These are phyloP conservation scores for Fusarium albosuccineum DNA, from an alignment of 2,329 filamentous ascomycete genomes.

Conservation along the genomic window DNA sequence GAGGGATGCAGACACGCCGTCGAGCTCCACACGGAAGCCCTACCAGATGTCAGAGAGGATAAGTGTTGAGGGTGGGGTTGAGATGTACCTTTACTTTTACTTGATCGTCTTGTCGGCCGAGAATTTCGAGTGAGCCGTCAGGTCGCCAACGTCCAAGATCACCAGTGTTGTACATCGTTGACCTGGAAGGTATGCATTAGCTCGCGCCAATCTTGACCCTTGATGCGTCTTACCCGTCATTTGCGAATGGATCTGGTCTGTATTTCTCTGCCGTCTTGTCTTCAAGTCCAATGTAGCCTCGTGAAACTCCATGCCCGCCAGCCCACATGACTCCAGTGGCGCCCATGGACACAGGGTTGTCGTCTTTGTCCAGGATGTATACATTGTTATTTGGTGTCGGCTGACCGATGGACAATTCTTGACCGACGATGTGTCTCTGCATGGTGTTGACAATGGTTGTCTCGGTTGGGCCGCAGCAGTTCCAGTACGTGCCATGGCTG, in stretches of 20 bases:
- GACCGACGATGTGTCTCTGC: constrained; percentile 61
- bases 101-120: constrained; percentile 71
- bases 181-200: constrained; percentile 45
- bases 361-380: constrained; percentile 64
- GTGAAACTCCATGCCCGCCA: constrained; percentile 66
- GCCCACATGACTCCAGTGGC: constrained; percentile 67
- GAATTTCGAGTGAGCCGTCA: constrained; percentile 66
- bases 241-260: constrained; percentile 63
- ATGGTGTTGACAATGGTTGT: constrained; percentile 72
- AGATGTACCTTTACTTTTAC: constrained; percentile 68
- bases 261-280: constrained; percentile 64
- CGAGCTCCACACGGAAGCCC: constrained; percentile 72
- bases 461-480: constrained; percentile 72
- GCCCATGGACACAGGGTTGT: constrained; percentile 59
- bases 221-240: constrained; percentile 59
- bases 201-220: not conserved
- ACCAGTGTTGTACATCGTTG: constrained; percentile 71
- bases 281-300: constrained; percentile 67
- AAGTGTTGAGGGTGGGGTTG: not conserved
- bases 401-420: constrained; percentile 64
- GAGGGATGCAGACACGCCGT: constrained; percentile 66
- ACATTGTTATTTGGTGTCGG: constrained; percentile 64
- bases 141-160: constrained; percentile 68
- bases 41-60: constrained; percentile 31
- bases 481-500: constrained; percentile 62